A percentile compares a stretch with the other conserved stretches of the same genome.
phyloP scores from a whole-genome alignment of 2,329 filamentous ascomycete genomes.

The Fusarium lateritium region DNA sequence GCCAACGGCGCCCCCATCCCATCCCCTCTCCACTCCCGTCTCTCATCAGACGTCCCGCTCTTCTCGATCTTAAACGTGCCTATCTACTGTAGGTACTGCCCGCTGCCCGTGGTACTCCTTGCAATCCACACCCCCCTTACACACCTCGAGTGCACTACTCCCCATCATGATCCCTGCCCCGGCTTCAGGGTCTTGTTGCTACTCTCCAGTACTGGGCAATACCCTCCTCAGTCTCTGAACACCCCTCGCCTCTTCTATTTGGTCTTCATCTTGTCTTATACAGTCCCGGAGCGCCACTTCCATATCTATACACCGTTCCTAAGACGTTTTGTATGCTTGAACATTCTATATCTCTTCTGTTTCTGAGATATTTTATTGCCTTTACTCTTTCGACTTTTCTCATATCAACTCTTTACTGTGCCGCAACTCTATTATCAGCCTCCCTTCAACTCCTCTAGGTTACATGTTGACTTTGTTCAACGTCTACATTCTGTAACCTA shows the following conservation, averaged over 20 bases:
- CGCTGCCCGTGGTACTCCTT: slow-evolving; percentile 15
- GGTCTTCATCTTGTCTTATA: slow-evolving; percentile 38
- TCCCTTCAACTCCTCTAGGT: slow-evolving; percentile 15
- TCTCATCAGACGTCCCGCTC: slow-evolving; percentile 34
- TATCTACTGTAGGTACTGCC: slow-evolving; percentile 35
- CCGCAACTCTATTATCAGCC: slow-evolving; percentile 18
- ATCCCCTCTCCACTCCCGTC: slow-evolving; percentile 40
- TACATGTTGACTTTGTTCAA: slow-evolving; percentile 32
- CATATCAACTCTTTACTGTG: slow-evolving; percentile 17
- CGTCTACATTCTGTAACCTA: slow-evolving; percentile 11
- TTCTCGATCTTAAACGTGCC: slow-evolving; percentile 38
- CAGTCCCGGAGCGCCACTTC: slow-evolving; percentile 41
- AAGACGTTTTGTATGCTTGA: slow-evolving; percentile 39
- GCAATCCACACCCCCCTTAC: slow-evolving; percentile 21
- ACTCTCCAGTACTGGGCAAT: slow-evolving; percentile 44
- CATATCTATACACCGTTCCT: slow-evolving; percentile 41
- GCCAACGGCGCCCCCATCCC: slow-evolving; percentile 44
- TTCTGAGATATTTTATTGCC: slow-evolving; percentile 20
- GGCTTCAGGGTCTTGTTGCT: slow-evolving; percentile 43
- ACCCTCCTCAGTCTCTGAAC: slow-evolving; percentile 39
- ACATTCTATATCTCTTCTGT: slow-evolving; percentile 25
- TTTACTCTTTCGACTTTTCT: slow-evolving; percentile 26
- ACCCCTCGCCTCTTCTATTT: slow-evolving; percentile 40
- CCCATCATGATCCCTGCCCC: slow-evolving; percentile 40
- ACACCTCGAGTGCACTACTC: slow-evolving; percentile 28